Base-by-base conservation (phyloP, 169 alveolate species). In the Cryptosporidium meleagridis region DNA sequence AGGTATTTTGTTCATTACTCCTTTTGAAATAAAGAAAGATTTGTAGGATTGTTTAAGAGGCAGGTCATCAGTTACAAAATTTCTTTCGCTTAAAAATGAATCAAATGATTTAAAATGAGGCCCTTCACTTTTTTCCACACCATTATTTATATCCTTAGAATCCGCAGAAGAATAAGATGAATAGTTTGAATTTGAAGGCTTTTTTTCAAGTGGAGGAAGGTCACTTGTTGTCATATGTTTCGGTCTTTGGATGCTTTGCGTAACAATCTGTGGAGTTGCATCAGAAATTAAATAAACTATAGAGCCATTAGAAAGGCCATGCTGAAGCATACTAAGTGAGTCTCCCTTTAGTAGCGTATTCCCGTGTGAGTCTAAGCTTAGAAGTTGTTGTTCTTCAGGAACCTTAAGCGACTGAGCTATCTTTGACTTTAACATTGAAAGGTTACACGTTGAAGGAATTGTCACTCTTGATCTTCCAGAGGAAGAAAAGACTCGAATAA, bases 1-100 rank as follows among this genome's bases (percentile, higher is more conserved):
- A 2, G 99, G 99, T 52, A 98, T 93, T 93, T 93, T 93, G 75
- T 91, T 94, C 95, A 94, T 94, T 55, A 67, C 65, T 23, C 95
- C 95, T 7, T 91, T 80, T 65, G 92, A 91, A 8, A 94, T 72
- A n/a, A 39, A 44, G 9, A 65, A 51, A 29, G 96, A 92, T 41
- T 69, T 75, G 85, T 91, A 94, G 8, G 95, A 86, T 53, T 67
- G 84, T 65, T 85, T 91, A 9, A 94, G 55, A 7, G 97, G 96
- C 75, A 95, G 85, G 33, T 95, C 97, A 31, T 92, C 87, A 18
- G 93, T 85, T 29, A 92, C 86, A 85, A 75, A 95, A 39, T 92
- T 94, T 16, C 94, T 91, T 58, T 93, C 96, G 37, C 92, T 87
- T 75, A 95, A 67, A 55, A 87, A 95, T n/a, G 93, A 92, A 65